Evolutionary conservation across 805 yeast species (phyloP), one percentile per base, ranked within the genome.

Genomic region (Candida argentea): DNA sequence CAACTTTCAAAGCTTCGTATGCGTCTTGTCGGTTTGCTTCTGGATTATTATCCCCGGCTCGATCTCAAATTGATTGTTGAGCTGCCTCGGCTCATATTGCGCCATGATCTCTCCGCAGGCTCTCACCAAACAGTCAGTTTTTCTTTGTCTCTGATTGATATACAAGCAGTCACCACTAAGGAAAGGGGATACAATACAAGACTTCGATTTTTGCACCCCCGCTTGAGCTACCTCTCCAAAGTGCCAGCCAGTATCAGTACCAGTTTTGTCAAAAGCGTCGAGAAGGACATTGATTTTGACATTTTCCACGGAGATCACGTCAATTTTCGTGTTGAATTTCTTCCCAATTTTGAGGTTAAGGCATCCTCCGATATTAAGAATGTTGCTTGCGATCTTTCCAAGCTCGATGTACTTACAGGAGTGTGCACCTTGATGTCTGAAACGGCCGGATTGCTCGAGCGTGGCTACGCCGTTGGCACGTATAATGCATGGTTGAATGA

Each of bases 131-230:
- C 61, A 19, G 32, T 61, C 16, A 49, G 50, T 29, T 44, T 54
- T 17, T 46, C 58, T 1, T 59, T 52, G 36, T 52, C 65, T 3
- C 44, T 57, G 31, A 38, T 60, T 30, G 46, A 54, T 31, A 37
- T 61, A 22, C 60, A 52, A 24, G 34, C 59, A 4, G 22, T 40
- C 20, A 60, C 65, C 1, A 48, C 58, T 2, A 34, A 31, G 6
- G 34, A 43, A 10, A 39, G 59, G 28, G 52, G 51, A 19, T 61
- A 61, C 35, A 52, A 50, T 19, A 40, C 53, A 5, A 51, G 44
- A 16, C 58, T 61, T 29, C 55, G 55, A 27, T 31, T 59, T 11
- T 35, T 57, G 12, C 48, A 50, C 24, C 66, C 66, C 2, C 40
- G 46, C 5, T 34, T 52, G 1, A 37, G 40, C 0, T 61, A 52